Percentiles rank a stretch among this genome's conserved stretches.
Evolutionary conservation across 164 flowering plant genomes (phyloP).

Genomic region (Nymphaea colorata): DNA sequence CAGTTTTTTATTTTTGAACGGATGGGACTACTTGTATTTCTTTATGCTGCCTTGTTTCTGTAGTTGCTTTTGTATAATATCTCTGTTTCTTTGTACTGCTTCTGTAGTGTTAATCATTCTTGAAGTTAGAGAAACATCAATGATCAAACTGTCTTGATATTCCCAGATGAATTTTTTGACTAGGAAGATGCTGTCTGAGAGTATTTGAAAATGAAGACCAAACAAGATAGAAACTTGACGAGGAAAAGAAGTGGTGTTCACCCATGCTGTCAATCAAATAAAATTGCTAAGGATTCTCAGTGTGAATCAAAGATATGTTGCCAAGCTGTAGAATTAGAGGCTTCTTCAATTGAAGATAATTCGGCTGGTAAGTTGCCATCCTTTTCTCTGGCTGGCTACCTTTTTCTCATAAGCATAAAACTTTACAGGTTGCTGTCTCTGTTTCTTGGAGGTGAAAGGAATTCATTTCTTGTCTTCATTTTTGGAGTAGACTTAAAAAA

Average conservation of each 20-base stretch:
- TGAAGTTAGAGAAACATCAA: neutral
- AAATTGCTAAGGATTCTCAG: slow-evolving; percentile 21
- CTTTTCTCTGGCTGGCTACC: neutral
- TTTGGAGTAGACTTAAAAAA: no score
- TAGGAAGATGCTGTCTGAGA: neutral
- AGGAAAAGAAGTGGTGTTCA: slow-evolving; percentile 18
- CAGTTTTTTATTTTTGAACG: neutral
- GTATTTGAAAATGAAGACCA: slow-evolving; percentile 19
- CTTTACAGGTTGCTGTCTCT: no score
- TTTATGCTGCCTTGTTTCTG: no score
- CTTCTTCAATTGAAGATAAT: slow-evolving; percentile 3
- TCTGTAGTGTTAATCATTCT: neutral
- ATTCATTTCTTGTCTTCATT: no score
- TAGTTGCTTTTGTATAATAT: no score
- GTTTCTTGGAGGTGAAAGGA: no score
- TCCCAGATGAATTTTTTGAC: neutral
- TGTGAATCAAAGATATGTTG: slow-evolving; percentile 15
- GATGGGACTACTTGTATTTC: no score
- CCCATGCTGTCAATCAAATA: slow-evolving; percentile 16
- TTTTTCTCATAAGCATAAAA: no score
- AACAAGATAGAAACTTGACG: slow-evolving; percentile 6
- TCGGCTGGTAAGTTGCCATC: slow-evolving; percentile 13
- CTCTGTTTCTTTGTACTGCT: neutral
- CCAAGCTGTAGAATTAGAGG: slow-evolving; percentile 10
- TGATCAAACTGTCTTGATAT: neutral